Evolutionary conservation across 2,329 filamentous ascomycete genomes (phyloP).

Genomic region (Pseudocercospora vitis): DNA sequence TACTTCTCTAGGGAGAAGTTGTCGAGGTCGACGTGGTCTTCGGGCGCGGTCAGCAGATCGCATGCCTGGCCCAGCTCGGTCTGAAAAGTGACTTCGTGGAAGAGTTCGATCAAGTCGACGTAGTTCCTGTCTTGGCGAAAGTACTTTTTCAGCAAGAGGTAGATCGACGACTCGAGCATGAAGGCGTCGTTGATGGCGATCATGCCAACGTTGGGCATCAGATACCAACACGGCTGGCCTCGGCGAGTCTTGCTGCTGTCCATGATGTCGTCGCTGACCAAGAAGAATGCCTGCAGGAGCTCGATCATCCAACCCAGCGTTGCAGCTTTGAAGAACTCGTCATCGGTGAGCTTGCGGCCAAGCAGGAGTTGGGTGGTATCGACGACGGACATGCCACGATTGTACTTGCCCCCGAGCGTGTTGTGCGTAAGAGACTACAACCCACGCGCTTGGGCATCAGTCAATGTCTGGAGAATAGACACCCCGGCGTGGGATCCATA

Average conservation of each 20-base stretch:
- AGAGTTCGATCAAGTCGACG: slow-evolving; percentile 88
- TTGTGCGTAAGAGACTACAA: slow-evolving; percentile 77
- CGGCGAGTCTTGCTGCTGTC: slow-evolving; percentile 92
- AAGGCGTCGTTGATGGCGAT: slow-evolving; percentile 98
- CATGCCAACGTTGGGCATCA: slow-evolving; percentile 83
- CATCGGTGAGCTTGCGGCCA: slow-evolving; percentile 66
- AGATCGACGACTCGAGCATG: slow-evolving; percentile 90
- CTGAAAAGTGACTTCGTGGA: slow-evolving; percentile 91
- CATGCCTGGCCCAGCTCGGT: slow-evolving; percentile 94
- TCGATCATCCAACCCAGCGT: slow-evolving; percentile 97
- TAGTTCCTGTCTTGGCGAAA: slow-evolving; percentile 87
- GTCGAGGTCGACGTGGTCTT: slow-evolving; percentile 86
- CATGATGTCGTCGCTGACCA: slow-evolving; percentile 99
- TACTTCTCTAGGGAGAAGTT: slow-evolving; percentile 97
- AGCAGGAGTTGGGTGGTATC: slow-evolving; percentile 84
- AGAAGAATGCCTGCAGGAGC: slow-evolving; percentile 97
- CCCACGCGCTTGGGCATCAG: slow-evolving; percentile 24
- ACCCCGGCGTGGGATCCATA: not conserved
- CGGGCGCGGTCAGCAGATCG: slow-evolving; percentile 91
- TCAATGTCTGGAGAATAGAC: slow-evolving; percentile 21
- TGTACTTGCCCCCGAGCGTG: slow-evolving; percentile 92
- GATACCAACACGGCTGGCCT: slow-evolving; percentile 95
- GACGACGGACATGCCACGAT: slow-evolving; percentile 96
- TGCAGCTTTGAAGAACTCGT: slow-evolving; percentile 85
- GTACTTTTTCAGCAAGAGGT: slow-evolving; percentile 86